Evolutionary conservation across 164 flowering plant species (phyloP).

Genomic region (Nymphaea colorata): DNA sequence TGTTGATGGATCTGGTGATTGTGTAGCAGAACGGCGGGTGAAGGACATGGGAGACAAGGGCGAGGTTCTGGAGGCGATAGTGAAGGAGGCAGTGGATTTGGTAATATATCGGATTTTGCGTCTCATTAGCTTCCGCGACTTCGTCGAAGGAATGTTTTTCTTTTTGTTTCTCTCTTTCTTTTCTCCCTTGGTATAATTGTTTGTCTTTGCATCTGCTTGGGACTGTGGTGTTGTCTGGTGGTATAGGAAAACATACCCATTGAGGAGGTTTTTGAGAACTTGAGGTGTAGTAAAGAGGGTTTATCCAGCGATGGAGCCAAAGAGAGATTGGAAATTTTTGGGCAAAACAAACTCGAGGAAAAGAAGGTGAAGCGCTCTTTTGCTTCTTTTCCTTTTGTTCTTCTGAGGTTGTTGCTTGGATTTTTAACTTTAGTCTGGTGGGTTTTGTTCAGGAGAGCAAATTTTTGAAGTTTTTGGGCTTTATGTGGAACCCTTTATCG

Average conservation of each 20-base stretch:
- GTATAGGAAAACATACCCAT: slow-evolving; percentile 53
- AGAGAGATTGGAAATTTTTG: slow-evolving; percentile 41
- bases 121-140: not conserved
- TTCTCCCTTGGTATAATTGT: not conserved
- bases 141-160: not conserved
- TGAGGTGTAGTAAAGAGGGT: slow-evolving; percentile 51
- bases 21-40: too few species aligned
- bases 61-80: not conserved
- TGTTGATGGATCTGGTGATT: too few species aligned
- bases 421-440: not conserved
- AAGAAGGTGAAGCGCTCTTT: slow-evolving; percentile 8
- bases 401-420: not conserved
- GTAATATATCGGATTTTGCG: not conserved
- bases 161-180: not conserved
- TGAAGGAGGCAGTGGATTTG: slow-evolving; percentile 2
- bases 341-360: slow-evolving; percentile 72
- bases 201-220: not conserved
- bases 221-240: not conserved
- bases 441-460: slow-evolving; percentile 40
- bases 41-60: too few species aligned
- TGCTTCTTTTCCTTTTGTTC: not conserved
- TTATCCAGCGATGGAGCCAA: slow-evolving; percentile 32
- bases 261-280: slow-evolving; percentile 45
- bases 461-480: slow-evolving; percentile 58
- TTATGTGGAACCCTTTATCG: slow-evolving; percentile 81